These are phyloP conservation scores for Trifolium pratense DNA, from an alignment of 306 rosid species.

Conservation along the genomic window DNA sequence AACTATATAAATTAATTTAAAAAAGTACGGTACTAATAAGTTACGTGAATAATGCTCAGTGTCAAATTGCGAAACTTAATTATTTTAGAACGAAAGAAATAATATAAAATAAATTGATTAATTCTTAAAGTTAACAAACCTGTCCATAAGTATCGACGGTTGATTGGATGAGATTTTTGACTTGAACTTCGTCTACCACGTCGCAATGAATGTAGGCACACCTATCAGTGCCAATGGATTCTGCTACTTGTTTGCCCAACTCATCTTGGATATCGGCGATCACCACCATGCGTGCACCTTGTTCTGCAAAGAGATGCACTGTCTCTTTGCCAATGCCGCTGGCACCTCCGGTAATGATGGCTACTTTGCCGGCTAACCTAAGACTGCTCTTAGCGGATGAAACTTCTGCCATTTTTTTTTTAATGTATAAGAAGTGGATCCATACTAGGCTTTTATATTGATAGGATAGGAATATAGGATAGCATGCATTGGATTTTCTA, in stretches of 20 bases:
- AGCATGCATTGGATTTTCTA: too few species aligned
- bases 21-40: too few species aligned
- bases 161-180: constrained; percentile 40
- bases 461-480: too few species aligned
- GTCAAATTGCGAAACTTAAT: too few species aligned
- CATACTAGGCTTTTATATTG: too few species aligned
- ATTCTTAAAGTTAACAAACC: background rate
- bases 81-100: too few species aligned
- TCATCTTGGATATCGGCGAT: constrained; percentile 62
- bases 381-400: too few species aligned
- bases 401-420: too few species aligned
- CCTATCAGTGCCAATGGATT: constrained; percentile 46
- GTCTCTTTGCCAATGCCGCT: constrained; percentile 70
- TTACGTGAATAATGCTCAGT: too few species aligned
- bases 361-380: constrained; percentile 36
- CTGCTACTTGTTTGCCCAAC: constrained; percentile 43
- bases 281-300: constrained; percentile 51
- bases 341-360: constrained; percentile 59
- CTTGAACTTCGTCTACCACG: constrained; percentile 60
- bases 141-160: constrained; percentile 47
- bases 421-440: too few species aligned
- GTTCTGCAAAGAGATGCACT: constrained; percentile 42
- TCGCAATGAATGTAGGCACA: constrained; percentile 61
- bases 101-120: too few species aligned
- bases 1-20: too few species aligned